Evolutionary conservation across 2,329 filamentous ascomycete species (phyloP), one percentile per base, ranked within the genome.

Genomic region (Verticillium isaacii): DNA sequence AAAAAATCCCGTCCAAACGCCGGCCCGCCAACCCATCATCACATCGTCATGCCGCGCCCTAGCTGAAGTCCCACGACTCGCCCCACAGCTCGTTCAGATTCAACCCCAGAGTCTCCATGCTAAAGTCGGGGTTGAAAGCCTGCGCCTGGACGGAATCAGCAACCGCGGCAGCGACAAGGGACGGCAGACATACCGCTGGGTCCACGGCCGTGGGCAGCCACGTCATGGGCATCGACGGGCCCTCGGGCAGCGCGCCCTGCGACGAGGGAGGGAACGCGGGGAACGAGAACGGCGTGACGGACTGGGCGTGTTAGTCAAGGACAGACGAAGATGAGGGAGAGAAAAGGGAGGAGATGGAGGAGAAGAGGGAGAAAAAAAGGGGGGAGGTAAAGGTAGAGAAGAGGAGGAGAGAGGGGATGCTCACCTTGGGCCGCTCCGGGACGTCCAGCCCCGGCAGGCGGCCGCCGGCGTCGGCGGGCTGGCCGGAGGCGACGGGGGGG

Each of bases 41-140:
- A 29, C 29, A 29, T 29, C 5, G 29, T 41, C 39, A n/a, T 12
- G 17, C 41, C 4, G 3, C n/a, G 9, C n/a, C 5, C 39, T 50
- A 58, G 61, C 75, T 76, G 63, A 77, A 68, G 65, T 78, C 77
- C 77, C 77, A 80, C 60, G 75, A 76, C 65, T 82, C 81, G 50
- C 80, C 82, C 82, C 82, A 85, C 60, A 85, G 73, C 65, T 85
- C 82, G 63, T 84, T 83, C 58, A 85, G 70, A 64, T 84, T 83
- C 60, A 82, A 75, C 3, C 82, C 82, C 57, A 85, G 71, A 54
- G 82, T 72, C 67, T 84, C 82, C 58, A 85, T 77, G 66, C 78
- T 84, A 63, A 82, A 81, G 61, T 85, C 82, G 34, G 82, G 78
- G 65, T 83, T 83, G 56, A 81, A 78, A 0, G 71, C 69, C 45